phyloP scores from a whole-genome alignment of 2,329 filamentous ascomycete species.

The Balansia obtecta region DNA sequence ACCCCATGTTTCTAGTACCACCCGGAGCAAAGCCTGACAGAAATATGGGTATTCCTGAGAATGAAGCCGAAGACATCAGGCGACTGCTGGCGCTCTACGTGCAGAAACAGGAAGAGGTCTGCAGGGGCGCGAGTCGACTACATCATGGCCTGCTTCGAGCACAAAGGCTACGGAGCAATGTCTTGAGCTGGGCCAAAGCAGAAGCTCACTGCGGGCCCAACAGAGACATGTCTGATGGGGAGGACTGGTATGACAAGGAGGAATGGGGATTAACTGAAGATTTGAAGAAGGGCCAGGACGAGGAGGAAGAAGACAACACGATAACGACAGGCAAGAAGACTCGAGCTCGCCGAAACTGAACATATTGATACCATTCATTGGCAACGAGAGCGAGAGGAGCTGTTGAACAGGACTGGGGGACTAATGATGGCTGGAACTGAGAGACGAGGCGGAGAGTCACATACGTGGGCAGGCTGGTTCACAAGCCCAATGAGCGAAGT shows the following conservation, averaged over 20 bases:
- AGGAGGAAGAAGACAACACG: slow-evolving; percentile 67
- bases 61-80: slow-evolving; percentile 68
- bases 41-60: slow-evolving; percentile 57
- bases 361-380: not conserved
- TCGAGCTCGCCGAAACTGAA: slow-evolving; percentile 33
- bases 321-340: slow-evolving; percentile 48
- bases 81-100: slow-evolving; percentile 63
- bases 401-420: not conserved
- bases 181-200: slow-evolving; percentile 65
- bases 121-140: slow-evolving; percentile 54
- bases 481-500: too few species aligned
- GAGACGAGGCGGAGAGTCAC: not conserved
- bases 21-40: slow-evolving; percentile 49
- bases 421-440: not conserved
- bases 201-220: slow-evolving; percentile 57
- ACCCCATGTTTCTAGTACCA: slow-evolving; percentile 63
- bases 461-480: not conserved
- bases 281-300: slow-evolving; percentile 69
- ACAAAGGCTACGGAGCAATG: slow-evolving; percentile 57
- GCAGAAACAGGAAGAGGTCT: slow-evolving; percentile 77
- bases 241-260: slow-evolving; percentile 80
- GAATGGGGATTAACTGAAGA: slow-evolving; percentile 66
- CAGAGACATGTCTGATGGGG: slow-evolving; percentile 71
- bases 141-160: slow-evolving; percentile 61
- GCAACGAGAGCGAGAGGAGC: not conserved